A percentile compares a stretch with the other conserved stretches of the same genome.
These are phyloP conservation scores for Xylaria arbuscula DNA, from an alignment of 2,329 filamentous ascomycete genomes.

Conservation along the genomic window DNA sequence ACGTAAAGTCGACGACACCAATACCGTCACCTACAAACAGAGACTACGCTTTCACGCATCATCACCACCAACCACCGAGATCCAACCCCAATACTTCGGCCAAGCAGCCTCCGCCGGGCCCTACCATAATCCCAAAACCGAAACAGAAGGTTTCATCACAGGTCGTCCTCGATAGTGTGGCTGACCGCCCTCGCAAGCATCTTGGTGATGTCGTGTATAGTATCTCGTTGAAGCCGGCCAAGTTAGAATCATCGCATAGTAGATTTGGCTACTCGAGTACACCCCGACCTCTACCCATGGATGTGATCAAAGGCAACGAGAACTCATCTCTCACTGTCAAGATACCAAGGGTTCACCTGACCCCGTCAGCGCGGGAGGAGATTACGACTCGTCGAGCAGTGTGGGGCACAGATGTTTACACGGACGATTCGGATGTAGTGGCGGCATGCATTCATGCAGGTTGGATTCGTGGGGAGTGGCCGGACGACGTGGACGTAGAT, in stretches of 20 bases:
- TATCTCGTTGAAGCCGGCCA: constrained; percentile 68
- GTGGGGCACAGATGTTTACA: constrained; percentile 96
- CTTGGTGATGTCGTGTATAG: constrained; percentile 88
- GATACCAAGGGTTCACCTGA: constrained; percentile 82
- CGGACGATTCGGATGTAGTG: constrained; percentile 93
- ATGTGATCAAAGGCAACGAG: constrained; percentile 76
- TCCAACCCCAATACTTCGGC: constrained; percentile 51
- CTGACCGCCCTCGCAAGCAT: constrained; percentile 78
- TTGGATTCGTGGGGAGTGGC: constrained; percentile 91
- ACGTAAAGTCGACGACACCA: constrained; percentile 59
- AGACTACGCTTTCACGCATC: constrained; percentile 56
- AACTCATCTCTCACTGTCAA: constrained; percentile 93
- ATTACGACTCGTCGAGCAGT: constrained; percentile 83
- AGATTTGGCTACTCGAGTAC: constrained; percentile 62
- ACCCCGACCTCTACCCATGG: constrained; percentile 80
- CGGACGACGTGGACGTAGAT: constrained; percentile 76
- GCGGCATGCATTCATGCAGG: constrained; percentile 93
- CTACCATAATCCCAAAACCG: constrained; percentile 64
- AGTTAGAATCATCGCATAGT: constrained; percentile 57
- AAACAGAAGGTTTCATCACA: constrained; percentile 75
- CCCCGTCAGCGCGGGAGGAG: constrained; percentile 76
- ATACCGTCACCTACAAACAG: constrained; percentile 60
- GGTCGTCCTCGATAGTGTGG: constrained; percentile 76
- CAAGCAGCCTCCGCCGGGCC: constrained; percentile 51
- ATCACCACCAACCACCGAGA: constrained; percentile 61